Percentiles rank a stretch among this genome's conserved stretches.
Conservation (phyloP, 2,329 filamentous ascomycete species). For the Colletotrichum viniferum region DNA sequence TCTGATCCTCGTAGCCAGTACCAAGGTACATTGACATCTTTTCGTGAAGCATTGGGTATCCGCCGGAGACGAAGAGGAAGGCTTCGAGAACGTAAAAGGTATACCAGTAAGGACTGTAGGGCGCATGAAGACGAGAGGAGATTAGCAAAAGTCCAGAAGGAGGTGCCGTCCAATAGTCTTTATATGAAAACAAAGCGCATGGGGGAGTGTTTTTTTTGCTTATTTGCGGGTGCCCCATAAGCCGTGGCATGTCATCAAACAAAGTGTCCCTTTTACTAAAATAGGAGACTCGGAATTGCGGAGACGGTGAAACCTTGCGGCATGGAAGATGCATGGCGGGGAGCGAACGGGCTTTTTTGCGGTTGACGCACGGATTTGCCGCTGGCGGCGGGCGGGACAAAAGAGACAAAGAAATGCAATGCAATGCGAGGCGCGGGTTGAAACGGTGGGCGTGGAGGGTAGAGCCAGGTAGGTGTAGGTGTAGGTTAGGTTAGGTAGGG, state of each 20-base stretch:
- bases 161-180: not conserved
- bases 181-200: not conserved
- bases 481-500: not conserved
- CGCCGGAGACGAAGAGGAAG: slow-evolving; percentile 21
- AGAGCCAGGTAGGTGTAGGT: not conserved
- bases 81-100: slow-evolving; percentile 25
- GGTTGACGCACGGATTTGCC: not conserved
- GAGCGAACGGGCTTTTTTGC: not conserved
- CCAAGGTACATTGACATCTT: slow-evolving; percentile 30
- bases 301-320: slow-evolving; percentile 2
- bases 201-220: not conserved
- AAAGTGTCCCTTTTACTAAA: not conserved
- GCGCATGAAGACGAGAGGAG: not conserved
- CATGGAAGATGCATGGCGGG: slow-evolving; percentile 15
- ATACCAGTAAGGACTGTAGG: slow-evolving; percentile 24
- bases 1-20: slow-evolving; percentile 37
- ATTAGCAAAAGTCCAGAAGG: not conserved
- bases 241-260: not conserved
- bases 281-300: slow-evolving; percentile 2
- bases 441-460: slow-evolving; percentile 4
- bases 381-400: not conserved
- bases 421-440: slow-evolving; percentile 4
- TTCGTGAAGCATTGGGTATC: slow-evolving; percentile 29
- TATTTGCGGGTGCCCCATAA: not conserved
- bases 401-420: slow-evolving; percentile 6